These are phyloP conservation scores for Chaetoceros tenuissimus DNA, from an alignment of 108 stramenopile genomes.

Conservation along the genomic window DNA sequence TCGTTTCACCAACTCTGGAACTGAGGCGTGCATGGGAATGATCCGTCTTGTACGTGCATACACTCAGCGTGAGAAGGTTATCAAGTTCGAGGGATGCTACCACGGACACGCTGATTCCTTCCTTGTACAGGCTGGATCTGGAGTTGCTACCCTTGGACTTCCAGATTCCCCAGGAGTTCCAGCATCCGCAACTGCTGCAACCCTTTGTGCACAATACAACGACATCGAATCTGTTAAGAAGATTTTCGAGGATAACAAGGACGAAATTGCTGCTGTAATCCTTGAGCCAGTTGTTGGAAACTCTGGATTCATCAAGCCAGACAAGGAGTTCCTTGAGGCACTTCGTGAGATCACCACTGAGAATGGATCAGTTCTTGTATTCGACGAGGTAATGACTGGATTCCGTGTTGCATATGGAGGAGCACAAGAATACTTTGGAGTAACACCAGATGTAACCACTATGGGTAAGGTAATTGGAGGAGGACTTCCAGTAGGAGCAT, in stretches of 20 bases:
- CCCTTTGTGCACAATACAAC: constrained; percentile 95
- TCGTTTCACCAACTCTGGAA: constrained; percentile 98
- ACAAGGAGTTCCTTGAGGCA: constrained; percentile 91
- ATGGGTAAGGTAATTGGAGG: constrained; percentile 99
- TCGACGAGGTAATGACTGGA: constrained; percentile 99
- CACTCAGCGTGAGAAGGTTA: constrained; percentile 90
- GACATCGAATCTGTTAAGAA: constrained; percentile 87
- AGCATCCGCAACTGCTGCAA: constrained; percentile 81
- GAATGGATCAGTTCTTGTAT: constrained; percentile 90
- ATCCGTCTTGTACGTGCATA: constrained; percentile 94
- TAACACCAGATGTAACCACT: constrained; percentile 96
- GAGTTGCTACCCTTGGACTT: constrained; percentile 94
- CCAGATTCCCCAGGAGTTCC: constrained; percentile 97
- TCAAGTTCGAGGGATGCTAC: constrained; percentile 99
- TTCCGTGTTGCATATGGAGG: constrained; percentile 97
- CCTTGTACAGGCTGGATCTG: constrained; percentile 97
- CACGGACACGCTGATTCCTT: constrained; percentile 98
- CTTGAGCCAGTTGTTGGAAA: constrained; percentile 97
- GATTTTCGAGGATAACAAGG: constrained; percentile 84
- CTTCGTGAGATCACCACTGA: constrained; percentile 79
- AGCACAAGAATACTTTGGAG: constrained; percentile 93
- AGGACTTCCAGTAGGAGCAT: constrained; percentile 95
- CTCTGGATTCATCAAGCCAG: constrained; percentile 97
- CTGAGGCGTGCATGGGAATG: constrained; percentile 99
- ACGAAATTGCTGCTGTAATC: constrained; percentile 92